Conservation (phyloP, 192 early-diverging fungal species). For the Podila epigama region DNA sequence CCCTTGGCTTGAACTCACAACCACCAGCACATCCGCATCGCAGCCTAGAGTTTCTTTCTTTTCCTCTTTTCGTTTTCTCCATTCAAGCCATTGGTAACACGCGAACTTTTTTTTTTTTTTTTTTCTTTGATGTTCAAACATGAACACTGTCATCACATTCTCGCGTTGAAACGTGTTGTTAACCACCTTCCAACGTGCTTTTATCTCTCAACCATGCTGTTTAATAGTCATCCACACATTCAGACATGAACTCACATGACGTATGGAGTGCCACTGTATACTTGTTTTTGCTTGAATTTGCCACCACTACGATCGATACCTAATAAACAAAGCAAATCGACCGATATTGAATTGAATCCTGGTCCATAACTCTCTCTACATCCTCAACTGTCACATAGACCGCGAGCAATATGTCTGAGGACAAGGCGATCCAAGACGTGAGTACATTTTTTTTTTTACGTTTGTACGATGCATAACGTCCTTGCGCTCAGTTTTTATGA, state of each 20-base stretch:
- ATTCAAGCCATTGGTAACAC: not conserved
- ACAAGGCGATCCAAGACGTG: slow-evolving; percentile 43
- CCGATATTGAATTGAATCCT: not conserved
- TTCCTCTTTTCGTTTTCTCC: no score
- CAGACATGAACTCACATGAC: not conserved
- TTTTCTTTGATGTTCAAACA: no score
- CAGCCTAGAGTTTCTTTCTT: not conserved
- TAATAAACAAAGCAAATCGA: no score
- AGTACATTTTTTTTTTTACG: slow-evolving; percentile 5
- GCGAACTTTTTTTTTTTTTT: not conserved
- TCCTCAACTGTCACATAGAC: not conserved
- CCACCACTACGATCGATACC: not conserved
- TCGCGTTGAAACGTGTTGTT: not conserved
- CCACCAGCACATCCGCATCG: not conserved
- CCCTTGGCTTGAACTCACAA: not conserved
- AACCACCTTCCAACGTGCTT: not conserved
- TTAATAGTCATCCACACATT: not conserved
- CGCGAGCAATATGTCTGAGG: slow-evolving; percentile 29
- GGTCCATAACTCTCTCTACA: no score
- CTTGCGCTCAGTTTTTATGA: not conserved
- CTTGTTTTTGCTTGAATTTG: not conserved
- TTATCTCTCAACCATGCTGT: not conserved
- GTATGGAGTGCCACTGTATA: not conserved
- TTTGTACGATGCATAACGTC: no score
- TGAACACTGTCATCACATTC: no score